Percentiles rank a stretch among this genome's conserved stretches.
phyloP scores from a whole-genome alignment of 805 yeast genomes.

The Starmerella etchellsii region DNA sequence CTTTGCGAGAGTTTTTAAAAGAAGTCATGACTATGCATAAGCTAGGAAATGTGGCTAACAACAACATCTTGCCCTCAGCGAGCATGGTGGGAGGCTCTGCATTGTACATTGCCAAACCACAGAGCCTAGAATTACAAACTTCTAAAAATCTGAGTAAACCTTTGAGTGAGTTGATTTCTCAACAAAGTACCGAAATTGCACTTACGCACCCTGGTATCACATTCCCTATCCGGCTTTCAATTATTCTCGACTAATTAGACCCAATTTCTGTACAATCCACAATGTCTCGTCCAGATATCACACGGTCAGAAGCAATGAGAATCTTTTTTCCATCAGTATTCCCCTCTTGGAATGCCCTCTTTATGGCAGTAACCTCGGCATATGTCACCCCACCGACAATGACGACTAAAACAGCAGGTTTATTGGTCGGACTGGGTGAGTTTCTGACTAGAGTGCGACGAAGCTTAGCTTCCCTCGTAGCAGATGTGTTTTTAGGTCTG shows the following conservation, averaged over 20 bases:
- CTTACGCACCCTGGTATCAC: conserved; percentile 3
- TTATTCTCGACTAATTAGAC: conserved; percentile 34
- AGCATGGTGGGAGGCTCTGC: background rate
- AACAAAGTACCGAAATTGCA: background rate
- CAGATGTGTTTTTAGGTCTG: conserved; percentile 5
- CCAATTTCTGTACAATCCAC: too few relatives aligned
- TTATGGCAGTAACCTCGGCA: conserved; percentile 65
- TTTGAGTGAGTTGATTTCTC: background rate
- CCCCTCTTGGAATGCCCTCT: conserved; percentile 36
- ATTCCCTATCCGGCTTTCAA: background rate
- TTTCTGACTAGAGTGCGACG: conserved; percentile 26
- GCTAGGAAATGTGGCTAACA: too few relatives aligned
- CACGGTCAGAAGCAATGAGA: conserved; percentile 37
- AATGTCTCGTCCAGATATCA: conserved; percentile 34
- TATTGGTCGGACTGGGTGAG: conserved; percentile 13
- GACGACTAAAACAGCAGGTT: conserved; percentile 34
- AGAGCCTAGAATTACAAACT: background rate
- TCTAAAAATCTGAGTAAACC: background rate
- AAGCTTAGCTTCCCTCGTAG: conserved; percentile 25
- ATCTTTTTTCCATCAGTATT: conserved; percentile 24
- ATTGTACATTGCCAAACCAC: conserved; percentile 1
- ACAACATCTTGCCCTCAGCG: conserved; percentile 3
- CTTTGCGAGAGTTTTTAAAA: too few relatives aligned
- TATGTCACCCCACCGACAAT: conserved; percentile 80
- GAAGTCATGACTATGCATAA: background rate